Percentiles rank a stretch among this genome's conserved stretches.
Evolutionary conservation across 148 eudicot genomes (phyloP).

Genomic region (Diospyros kaki): DNA sequence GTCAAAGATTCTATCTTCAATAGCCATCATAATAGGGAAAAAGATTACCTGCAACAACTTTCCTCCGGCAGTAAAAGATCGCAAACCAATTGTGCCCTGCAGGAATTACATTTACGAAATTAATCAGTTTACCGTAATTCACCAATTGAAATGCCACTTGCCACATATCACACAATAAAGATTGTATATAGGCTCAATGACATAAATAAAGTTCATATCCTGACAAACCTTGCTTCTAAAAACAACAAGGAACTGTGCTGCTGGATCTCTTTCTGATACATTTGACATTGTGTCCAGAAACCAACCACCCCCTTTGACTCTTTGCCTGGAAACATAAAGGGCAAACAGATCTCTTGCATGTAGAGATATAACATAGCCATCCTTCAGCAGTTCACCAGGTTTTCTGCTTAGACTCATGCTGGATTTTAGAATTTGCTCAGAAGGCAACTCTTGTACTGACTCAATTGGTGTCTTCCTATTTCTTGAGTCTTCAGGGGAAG

Average conservation of each 20-base stretch:
- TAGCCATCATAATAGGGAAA: not conserved
- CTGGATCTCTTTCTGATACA: slow-evolving; percentile 93
- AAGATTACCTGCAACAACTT: slow-evolving; percentile 88
- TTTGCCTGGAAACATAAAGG: slow-evolving; percentile 86
- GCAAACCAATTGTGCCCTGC: slow-evolving; percentile 87
- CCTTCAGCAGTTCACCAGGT: slow-evolving; percentile 58
- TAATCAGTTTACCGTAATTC: slow-evolving; percentile 8
- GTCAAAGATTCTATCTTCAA: not conserved
- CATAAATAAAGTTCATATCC: not conserved
- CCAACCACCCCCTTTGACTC: slow-evolving; percentile 96
- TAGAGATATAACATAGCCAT: slow-evolving; percentile 83
- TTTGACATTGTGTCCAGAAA: slow-evolving; percentile 72
- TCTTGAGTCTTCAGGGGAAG: slow-evolving; percentile 76
- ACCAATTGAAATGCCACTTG: not conserved
- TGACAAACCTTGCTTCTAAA: slow-evolving; percentile 72
- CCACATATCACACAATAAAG: not conserved
- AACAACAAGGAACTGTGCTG: slow-evolving; percentile 91
- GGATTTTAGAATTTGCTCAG: slow-evolving; percentile 40
- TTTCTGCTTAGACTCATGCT: slow-evolving; percentile 39
- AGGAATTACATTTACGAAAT: slow-evolving; percentile 13
- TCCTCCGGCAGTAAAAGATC: slow-evolving; percentile 97
- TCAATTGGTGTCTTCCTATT: slow-evolving; percentile 57
- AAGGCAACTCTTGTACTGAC: slow-evolving; percentile 43
- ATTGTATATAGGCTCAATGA: too few species aligned
- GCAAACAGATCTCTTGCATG: slow-evolving; percentile 58